Percentiles rank a stretch among this genome's conserved stretches.
phyloP scores from a whole-genome alignment of 805 yeast genomes.

The Hanseniaspora nectarophila region DNA sequence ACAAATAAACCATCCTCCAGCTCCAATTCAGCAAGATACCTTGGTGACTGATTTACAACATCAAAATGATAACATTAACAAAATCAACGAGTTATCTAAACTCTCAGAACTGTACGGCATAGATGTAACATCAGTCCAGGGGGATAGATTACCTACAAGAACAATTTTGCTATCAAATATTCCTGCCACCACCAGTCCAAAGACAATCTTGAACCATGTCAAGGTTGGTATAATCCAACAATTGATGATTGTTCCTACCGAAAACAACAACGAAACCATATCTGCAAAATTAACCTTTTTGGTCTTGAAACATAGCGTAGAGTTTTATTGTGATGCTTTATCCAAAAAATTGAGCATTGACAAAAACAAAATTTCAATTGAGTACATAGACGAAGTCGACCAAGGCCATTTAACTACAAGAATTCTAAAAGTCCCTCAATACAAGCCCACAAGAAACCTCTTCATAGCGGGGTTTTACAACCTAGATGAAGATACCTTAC shows the following conservation, averaged over 20 bases:
- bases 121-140: not conserved
- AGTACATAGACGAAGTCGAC: slow-evolving; percentile 82
- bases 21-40: too few species aligned
- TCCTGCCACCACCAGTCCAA: slow-evolving; percentile 67
- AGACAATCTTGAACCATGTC: slow-evolving; percentile 78
- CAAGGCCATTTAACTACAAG: slow-evolving; percentile 63
- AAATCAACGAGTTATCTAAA: not conserved
- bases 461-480: slow-evolving; percentile 71
- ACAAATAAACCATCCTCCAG: not conserved
- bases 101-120: not conserved
- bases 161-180: slow-evolving; percentile 85
- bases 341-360: slow-evolving; percentile 68
- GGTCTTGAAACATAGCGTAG: slow-evolving; percentile 75
- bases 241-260: slow-evolving; percentile 55
- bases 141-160: slow-evolving; percentile 29
- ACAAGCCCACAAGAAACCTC: slow-evolving; percentile 88
- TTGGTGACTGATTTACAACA: too few species aligned
- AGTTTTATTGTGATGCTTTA: slow-evolving; percentile 88
- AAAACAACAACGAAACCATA: slow-evolving; percentile 30
- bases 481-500: slow-evolving; percentile 23
- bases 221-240: slow-evolving; percentile 81
- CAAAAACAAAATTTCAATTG: slow-evolving; percentile 72
- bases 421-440: slow-evolving; percentile 51
- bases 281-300: slow-evolving; percentile 86
- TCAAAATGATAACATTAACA: not conserved